Evolutionary conservation across 306 rosid genomes (phyloP).

Genomic region (Rosa chinensis): DNA sequence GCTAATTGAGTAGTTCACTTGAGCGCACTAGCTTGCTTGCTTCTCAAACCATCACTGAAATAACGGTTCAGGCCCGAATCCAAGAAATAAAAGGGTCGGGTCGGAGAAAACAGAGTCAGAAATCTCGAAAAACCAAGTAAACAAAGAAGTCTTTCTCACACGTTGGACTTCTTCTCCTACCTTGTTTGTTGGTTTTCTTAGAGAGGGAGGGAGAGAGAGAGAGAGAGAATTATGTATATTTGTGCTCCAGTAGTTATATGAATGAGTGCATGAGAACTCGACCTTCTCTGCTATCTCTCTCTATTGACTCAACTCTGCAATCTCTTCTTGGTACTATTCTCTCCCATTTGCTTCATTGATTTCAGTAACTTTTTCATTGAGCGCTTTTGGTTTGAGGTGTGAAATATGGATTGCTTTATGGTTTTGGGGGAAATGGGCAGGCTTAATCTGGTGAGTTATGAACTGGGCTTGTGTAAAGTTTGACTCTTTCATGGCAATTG

Average conservation of each 20-base stretch:
- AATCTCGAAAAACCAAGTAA: neutral
- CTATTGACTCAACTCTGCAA: constrained; percentile 84
- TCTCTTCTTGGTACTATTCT: constrained; percentile 57
- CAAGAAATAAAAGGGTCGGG: too few species aligned
- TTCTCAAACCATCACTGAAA: too few species aligned
- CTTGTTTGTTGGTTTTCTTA: neutral
- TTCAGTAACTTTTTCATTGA: neutral
- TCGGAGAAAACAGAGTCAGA: constrained; percentile 19
- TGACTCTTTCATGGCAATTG: neutral
- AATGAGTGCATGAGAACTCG: constrained; percentile 72
- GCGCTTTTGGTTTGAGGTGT: neutral
- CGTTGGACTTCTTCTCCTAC: constrained; percentile 34
- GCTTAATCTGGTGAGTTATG: neutral
- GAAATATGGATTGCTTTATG: neutral
- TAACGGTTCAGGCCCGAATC: too few species aligned
- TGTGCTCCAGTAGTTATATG: neutral
- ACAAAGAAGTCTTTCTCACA: neutral
- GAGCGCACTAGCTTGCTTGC: too few species aligned
- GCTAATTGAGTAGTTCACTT: too few species aligned
- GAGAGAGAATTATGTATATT: neutral
- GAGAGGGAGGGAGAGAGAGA: neutral
- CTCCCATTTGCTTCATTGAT: neutral
- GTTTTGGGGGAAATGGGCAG: neutral
- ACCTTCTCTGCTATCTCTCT: constrained; percentile 78
- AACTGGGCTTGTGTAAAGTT: neutral